Percentiles rank a stretch among this genome's conserved stretches.
phyloP scores from a whole-genome alignment of 176 grass and related monocot species.

The Triticum aestivum region DNA sequence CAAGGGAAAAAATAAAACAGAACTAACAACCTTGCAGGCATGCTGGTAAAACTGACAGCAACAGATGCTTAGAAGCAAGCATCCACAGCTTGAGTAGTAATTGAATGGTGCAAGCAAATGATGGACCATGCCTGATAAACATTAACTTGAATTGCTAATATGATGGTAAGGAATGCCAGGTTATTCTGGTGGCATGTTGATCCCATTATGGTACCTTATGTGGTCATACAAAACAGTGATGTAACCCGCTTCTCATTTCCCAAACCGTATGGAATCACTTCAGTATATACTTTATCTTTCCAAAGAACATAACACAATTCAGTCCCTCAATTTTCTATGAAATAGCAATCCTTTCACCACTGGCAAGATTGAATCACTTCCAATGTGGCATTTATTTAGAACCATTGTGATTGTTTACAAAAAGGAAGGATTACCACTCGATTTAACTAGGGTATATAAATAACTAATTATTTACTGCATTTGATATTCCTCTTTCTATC shows the following conservation, averaged over 20 bases:
- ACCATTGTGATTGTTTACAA: background rate
- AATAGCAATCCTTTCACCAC: background rate
- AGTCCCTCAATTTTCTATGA: background rate
- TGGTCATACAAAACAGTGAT: background rate
- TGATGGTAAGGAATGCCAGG: background rate
- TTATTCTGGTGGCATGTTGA: background rate
- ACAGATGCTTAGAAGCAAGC: background rate
- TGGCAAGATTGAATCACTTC: background rate
- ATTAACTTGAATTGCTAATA: background rate
- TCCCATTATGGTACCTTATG: constrained; percentile 10
- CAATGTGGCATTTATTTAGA: background rate
- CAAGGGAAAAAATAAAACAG: background rate
- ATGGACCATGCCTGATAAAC: background rate
- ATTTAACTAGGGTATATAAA: background rate
- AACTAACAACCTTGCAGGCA: background rate
- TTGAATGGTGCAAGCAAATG: background rate
- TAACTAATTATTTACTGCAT: background rate
- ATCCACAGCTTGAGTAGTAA: background rate
- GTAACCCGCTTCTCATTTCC: background rate
- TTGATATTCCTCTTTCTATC: background rate
- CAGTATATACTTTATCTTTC: background rate
- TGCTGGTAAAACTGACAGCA: constrained; percentile 10
- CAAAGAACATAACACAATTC: background rate
- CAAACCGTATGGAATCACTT: background rate
- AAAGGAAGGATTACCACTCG: background rate